A percentile compares a stretch with the other conserved stretches of the same genome.
These are phyloP conservation scores for Pisolithus albus DNA, from an alignment of 768 basidiomycete genomes.

Conservation along the genomic window DNA sequence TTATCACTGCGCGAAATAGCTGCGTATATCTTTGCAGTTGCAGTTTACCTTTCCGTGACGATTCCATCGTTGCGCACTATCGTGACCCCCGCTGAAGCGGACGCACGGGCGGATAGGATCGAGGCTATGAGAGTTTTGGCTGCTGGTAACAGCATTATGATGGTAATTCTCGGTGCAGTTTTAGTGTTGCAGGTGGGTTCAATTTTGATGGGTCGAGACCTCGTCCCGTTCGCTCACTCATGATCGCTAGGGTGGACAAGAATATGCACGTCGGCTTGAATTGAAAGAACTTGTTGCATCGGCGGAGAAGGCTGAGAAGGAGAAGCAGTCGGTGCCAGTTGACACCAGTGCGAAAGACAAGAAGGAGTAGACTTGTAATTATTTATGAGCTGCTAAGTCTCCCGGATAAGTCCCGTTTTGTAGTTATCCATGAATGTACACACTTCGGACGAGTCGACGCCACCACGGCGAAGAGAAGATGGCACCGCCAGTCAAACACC, in stretches of 20 bases:
- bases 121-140: slow-evolving; percentile 77
- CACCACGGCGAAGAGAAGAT: slow-evolving; percentile 1
- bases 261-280: slow-evolving; percentile 67
- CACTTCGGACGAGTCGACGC: slow-evolving; percentile 12
- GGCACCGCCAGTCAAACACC: slow-evolving; percentile 1
- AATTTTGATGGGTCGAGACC: background rate
- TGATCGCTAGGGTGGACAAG: slow-evolving; percentile 68
- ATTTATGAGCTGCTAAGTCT: background rate
- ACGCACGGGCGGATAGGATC: slow-evolving; percentile 58
- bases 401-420: slow-evolving; percentile 20
- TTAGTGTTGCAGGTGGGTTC: slow-evolving; percentile 64
- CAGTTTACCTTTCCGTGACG: slow-evolving; percentile 79
- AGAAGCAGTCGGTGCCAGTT: slow-evolving; percentile 9
- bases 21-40: slow-evolving; percentile 66
- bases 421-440: slow-evolving; percentile 7
- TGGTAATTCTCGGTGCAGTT: slow-evolving; percentile 57
- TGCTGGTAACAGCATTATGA: slow-evolving; percentile 84
- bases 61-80: slow-evolving; percentile 74
- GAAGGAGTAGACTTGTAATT: slow-evolving; percentile 18
- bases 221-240: slow-evolving; percentile 7
- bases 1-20: slow-evolving; percentile 36
- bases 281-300: slow-evolving; percentile 34
- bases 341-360: slow-evolving; percentile 23
- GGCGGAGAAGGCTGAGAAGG: slow-evolving; percentile 33
- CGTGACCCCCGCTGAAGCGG: slow-evolving; percentile 48